Percentiles rank a stretch among this genome's conserved stretches.
Evolutionary conservation across 2,329 filamentous ascomycete genomes (phyloP).

Genomic region (Cordyceps farinosa): DNA sequence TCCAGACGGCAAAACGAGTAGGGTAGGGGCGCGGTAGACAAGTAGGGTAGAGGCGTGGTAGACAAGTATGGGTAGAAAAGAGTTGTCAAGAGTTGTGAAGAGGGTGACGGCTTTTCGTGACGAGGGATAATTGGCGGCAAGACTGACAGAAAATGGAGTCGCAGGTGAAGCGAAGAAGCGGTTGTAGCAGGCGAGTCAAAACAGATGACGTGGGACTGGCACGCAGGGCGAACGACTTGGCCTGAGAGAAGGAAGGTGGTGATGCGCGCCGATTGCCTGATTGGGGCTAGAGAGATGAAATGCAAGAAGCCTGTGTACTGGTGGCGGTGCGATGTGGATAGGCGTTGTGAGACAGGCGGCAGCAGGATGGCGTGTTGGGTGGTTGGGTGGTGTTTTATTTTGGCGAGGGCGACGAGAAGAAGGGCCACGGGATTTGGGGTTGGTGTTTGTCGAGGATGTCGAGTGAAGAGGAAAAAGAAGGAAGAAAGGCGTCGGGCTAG

Average conservation of each 20-base stretch:
- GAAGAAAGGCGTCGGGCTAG: not conserved
- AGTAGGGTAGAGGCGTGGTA: not conserved
- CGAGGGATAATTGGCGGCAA: not conserved
- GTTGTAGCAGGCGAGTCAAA: slow-evolving; percentile 4
- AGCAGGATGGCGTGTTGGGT: not conserved
- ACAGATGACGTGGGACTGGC: slow-evolving; percentile 13
- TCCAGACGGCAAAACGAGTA: not conserved
- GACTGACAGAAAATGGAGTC: not conserved
- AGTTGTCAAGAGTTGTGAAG: not conserved
- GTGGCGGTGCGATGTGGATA: slow-evolving; percentile 2
- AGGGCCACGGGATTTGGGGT: not conserved
- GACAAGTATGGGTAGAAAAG: not conserved
- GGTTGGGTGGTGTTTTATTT: not conserved
- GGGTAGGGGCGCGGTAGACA: not conserved
- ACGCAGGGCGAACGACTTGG: not conserved
- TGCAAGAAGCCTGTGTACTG: not conserved
- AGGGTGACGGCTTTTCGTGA: not conserved
- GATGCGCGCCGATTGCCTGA: slow-evolving; percentile 12
- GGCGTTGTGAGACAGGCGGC: slow-evolving; percentile 6
- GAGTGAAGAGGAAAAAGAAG: not conserved
- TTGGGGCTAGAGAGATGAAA: slow-evolving; percentile 8
- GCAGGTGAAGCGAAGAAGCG: slow-evolving; percentile 12
- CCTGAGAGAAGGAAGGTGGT: not conserved
- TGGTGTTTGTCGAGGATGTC: not conserved
- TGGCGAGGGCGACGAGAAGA: not conserved